These are phyloP conservation scores for Bretziella fagacearum DNA, from an alignment of 2,329 filamentous ascomycete species.

Conservation along the genomic window DNA sequence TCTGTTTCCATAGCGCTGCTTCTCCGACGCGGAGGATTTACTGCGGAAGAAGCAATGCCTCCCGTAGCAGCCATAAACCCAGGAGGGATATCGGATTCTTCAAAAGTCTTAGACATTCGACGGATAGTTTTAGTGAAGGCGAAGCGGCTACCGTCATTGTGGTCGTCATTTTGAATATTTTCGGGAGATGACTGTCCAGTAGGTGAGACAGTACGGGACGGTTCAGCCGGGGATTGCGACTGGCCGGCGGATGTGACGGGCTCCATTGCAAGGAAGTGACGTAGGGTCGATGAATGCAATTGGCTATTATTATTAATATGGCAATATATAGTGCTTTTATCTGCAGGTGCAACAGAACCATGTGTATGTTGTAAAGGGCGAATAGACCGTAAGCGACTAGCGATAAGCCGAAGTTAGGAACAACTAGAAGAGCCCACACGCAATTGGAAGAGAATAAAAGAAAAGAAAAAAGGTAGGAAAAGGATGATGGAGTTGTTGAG, in stretches of 20 bases:
- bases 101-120: constrained; percentile 24
- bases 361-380: no score
- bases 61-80: constrained; percentile 33
- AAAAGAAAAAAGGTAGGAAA: no score
- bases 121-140: constrained; percentile 17
- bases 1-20: constrained; percentile 14
- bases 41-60: constrained; percentile 27
- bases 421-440: no score
- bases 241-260: not conserved
- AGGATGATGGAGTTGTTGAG: no score
- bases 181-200: not conserved
- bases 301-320: no score
- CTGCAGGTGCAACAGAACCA: no score
- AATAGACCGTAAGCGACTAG: no score
- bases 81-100: constrained; percentile 29
- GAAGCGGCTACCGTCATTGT: not conserved
- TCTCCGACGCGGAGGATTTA: constrained; percentile 12
- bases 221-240: not conserved
- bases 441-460: no score
- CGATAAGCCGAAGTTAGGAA: no score
- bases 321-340: no score
- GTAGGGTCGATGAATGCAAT: not conserved
- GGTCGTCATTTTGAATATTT: not conserved
- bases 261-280: not conserved
- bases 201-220: not conserved